Evolutionary conservation across 2,329 filamentous ascomycete genomes (phyloP).

Genomic region (Lachnellula suecica): DNA sequence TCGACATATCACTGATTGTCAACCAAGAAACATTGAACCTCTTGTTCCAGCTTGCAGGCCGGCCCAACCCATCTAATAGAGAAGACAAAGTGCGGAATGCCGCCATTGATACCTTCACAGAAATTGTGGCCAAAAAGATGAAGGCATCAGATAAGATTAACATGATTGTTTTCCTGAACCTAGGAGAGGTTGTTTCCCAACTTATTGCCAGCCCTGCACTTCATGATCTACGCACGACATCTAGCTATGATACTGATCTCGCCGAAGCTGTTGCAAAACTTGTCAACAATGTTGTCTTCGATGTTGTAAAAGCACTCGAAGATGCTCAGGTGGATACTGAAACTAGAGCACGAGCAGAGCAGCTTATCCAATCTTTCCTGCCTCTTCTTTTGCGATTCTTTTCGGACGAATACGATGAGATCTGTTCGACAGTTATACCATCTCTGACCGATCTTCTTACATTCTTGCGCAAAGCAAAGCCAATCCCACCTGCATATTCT

Average conservation of each 20-base stretch:
- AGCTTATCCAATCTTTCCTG: slow-evolving; percentile 78
- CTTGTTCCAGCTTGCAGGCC: slow-evolving; percentile 84
- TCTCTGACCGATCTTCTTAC: slow-evolving; percentile 90
- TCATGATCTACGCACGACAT: slow-evolving; percentile 74
- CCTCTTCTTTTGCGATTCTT: slow-evolving; percentile 91
- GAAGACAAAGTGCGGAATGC: slow-evolving; percentile 84
- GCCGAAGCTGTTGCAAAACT: slow-evolving; percentile 94
- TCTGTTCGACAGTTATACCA: slow-evolving; percentile 93
- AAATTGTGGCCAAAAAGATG: slow-evolving; percentile 99
- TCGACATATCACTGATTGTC: slow-evolving; percentile 91
- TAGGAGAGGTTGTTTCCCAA: slow-evolving; percentile 81
- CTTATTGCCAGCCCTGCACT: slow-evolving; percentile 82
- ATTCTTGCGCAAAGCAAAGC: slow-evolving; percentile 78
- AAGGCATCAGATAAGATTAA: slow-evolving; percentile 88
- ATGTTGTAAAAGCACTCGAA: slow-evolving; percentile 85
- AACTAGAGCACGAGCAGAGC: slow-evolving; percentile 73
- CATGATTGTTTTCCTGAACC: slow-evolving; percentile 86
- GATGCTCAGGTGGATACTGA: slow-evolving; percentile 59
- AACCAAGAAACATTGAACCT: slow-evolving; percentile 84
- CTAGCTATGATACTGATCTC: slow-evolving; percentile 91
- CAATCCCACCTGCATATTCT: slow-evolving; percentile 73
- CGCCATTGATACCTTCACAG: slow-evolving; percentile 91
- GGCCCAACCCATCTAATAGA: slow-evolving; percentile 57
- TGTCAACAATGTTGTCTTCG: slow-evolving; percentile 84
- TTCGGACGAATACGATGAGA: slow-evolving; percentile 95